Percentiles rank a stretch among this genome's conserved stretches.
These are phyloP conservation scores for Fusarium austroafricanum DNA, from an alignment of 2,329 filamentous ascomycete genomes.

Conservation along the genomic window DNA sequence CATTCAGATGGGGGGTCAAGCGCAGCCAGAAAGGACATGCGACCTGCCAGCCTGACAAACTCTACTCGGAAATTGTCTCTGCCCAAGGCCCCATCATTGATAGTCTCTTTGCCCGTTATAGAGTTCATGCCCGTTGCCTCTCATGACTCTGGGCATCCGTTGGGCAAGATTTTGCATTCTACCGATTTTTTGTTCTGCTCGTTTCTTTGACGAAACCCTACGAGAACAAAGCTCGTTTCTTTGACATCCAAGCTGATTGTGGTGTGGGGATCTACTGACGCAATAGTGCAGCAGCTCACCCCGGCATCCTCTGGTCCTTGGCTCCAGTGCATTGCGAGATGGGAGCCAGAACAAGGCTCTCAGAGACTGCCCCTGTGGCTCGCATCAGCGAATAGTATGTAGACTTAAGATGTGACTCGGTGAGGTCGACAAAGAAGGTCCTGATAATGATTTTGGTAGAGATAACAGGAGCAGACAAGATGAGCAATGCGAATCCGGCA, in stretches of 20 bases:
- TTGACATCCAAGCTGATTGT: constrained; percentile 30
- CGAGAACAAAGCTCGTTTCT: constrained; percentile 27
- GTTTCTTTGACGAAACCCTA: constrained; percentile 8
- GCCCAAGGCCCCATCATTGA: constrained; percentile 29
- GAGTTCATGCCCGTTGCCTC: constrained; percentile 7
- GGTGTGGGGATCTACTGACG: constrained; percentile 44
- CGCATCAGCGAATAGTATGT: constrained; percentile 30
- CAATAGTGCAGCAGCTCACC: constrained; percentile 45
- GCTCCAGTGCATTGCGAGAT: constrained; percentile 23
- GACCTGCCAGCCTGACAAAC: constrained; percentile 40
- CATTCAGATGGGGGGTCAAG: constrained; percentile 44
- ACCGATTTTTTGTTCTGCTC: constrained; percentile 1
- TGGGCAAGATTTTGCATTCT: constrained; percentile 12
- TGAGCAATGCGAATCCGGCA: constrained; percentile 13
- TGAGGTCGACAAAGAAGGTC: constrained; percentile 18
- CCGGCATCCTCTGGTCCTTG: constrained; percentile 34
- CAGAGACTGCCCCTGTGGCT: constrained; percentile 24
- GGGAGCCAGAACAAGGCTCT: constrained; percentile 37
- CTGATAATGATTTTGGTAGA: neutral
- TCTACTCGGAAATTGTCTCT: constrained; percentile 26
- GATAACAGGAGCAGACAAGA: neutral
- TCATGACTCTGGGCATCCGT: constrained; percentile 7
- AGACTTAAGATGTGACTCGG: constrained; percentile 9
- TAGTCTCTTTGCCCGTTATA: constrained; percentile 7
- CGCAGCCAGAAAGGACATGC: constrained; percentile 43